Evolutionary conservation across 345 rosid species (phyloP).

Genomic region (Syzygium grande): DNA sequence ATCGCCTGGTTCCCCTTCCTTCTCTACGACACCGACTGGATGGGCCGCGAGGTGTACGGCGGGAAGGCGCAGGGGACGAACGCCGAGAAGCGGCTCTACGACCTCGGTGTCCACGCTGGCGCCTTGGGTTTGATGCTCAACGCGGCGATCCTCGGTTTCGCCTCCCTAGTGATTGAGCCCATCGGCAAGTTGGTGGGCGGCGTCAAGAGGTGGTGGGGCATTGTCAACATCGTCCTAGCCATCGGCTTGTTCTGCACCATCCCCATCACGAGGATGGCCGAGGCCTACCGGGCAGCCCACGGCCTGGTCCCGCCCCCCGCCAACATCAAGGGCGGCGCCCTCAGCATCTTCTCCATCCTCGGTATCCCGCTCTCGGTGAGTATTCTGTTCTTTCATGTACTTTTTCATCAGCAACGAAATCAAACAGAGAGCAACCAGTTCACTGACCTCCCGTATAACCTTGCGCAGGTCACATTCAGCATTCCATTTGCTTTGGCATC

Average conservation of each 20-base stretch:
- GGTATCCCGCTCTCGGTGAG: slow-evolving; percentile 84
- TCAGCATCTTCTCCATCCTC: slow-evolving; percentile 52
- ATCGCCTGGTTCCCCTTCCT: slow-evolving; percentile 44
- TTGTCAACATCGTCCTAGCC: slow-evolving; percentile 53
- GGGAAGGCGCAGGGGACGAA: slow-evolving; percentile 6
- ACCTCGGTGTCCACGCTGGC: slow-evolving; percentile 32
- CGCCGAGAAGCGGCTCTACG: slow-evolving; percentile 8
- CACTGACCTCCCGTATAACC: neutral
- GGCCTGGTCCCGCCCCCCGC: slow-evolving; percentile 22
- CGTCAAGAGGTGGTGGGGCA: slow-evolving; percentile 2
- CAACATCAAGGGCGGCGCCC: slow-evolving; percentile 43
- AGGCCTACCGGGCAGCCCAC: slow-evolving; percentile 24
- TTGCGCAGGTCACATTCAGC: slow-evolving; percentile 64
- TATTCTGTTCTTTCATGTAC: neutral
- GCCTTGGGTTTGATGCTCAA: slow-evolving; percentile 35
- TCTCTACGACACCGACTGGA: slow-evolving; percentile 50
- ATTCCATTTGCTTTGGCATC: slow-evolving; percentile 93
- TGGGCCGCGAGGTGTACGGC: slow-evolving; percentile 45
- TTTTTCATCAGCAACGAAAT: neutral
- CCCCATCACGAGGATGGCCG: slow-evolving; percentile 50
- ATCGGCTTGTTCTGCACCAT: slow-evolving; percentile 45
- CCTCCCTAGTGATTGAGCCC: slow-evolving; percentile 20
- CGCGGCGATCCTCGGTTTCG: slow-evolving; percentile 29
- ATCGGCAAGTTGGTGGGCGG: slow-evolving; percentile 45
- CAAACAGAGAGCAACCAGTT: neutral